Evolutionary conservation across 1,139 yeast species (phyloP).

Genomic region (Pneumocystis canis): DNA sequence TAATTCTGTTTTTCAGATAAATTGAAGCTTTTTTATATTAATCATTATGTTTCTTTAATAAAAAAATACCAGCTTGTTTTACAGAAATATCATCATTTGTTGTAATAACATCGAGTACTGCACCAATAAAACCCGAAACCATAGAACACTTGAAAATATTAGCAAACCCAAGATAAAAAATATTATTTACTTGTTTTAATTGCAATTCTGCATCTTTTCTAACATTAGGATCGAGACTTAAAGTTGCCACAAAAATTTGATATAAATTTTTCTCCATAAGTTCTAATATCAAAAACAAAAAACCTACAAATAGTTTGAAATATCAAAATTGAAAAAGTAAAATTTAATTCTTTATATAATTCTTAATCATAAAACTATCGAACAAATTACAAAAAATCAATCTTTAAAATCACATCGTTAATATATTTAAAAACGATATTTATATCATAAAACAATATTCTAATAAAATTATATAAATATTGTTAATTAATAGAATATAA

Average conservation of each 20-base stretch:
- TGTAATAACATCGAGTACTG: conserved; percentile 64
- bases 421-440: not conserved
- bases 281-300: not conserved
- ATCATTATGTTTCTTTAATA: not conserved
- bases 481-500: not conserved
- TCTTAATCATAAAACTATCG: not conserved
- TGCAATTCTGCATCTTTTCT: conserved; percentile 59
- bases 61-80: conserved; percentile 16
- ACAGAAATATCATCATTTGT: conserved; percentile 17
- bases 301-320: not conserved
- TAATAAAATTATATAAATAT: not conserved
- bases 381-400: not conserved
- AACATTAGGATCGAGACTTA: conserved; percentile 48
- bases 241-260: conserved; percentile 68
- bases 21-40: conserved; percentile 49
- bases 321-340: not conserved
- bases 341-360: not conserved
- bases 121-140: conserved; percentile 60
- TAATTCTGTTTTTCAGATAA: conserved; percentile 65
- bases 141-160: conserved; percentile 6
- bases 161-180: conserved; percentile 5
- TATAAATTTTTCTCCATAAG: not conserved
- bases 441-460: not conserved
- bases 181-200: conserved; percentile 30
- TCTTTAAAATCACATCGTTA: not conserved